A percentile compares a stretch with the other conserved stretches of the same genome.
Conservation (phyloP, 306 rosid genomes). For the Vigna trinervia region DNA sequence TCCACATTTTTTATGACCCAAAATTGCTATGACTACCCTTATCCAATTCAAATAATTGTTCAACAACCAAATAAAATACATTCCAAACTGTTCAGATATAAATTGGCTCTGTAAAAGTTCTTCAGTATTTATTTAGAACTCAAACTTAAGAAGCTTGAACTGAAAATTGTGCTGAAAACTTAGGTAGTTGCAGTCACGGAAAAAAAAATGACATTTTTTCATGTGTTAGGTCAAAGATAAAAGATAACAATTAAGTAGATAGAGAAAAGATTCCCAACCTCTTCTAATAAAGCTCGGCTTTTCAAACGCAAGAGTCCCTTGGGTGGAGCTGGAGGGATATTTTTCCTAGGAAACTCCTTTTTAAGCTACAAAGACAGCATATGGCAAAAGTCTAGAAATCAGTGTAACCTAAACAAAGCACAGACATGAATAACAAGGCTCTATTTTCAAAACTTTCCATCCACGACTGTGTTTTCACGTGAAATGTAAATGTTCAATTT, state of each 20-base stretch:
- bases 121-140: not conserved
- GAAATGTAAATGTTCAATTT: conserved; percentile 14
- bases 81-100: not conserved
- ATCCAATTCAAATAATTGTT: conserved; percentile 16
- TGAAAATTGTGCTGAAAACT: conserved; percentile 14
- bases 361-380: conserved; percentile 65
- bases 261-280: conserved; percentile 63
- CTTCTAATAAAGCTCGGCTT: conserved; percentile 87
- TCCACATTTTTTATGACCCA: not conserved
- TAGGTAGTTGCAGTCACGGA: not conserved
- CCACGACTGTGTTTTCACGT: conserved; percentile 14
- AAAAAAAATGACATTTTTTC: conserved; percentile 14
- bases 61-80: conserved; percentile 13
- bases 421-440: conserved; percentile 10
- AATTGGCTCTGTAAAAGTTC: conserved; percentile 6
- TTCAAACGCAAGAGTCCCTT: conserved; percentile 91
- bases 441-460: conserved; percentile 18
- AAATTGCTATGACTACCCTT: conserved; percentile 15
- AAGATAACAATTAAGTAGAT: not conserved
- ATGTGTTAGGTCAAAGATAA: conserved; percentile 25
- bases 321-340: conserved; percentile 85
- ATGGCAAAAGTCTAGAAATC: conserved; percentile 38
- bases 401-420: conserved; percentile 41
- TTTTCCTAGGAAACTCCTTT: conserved; percentile 83
- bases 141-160: not conserved